Evolutionary conservation across 1,284 basidiomycete species (phyloP).

Genomic region (Cutaneotrichosporon sp.): DNA sequence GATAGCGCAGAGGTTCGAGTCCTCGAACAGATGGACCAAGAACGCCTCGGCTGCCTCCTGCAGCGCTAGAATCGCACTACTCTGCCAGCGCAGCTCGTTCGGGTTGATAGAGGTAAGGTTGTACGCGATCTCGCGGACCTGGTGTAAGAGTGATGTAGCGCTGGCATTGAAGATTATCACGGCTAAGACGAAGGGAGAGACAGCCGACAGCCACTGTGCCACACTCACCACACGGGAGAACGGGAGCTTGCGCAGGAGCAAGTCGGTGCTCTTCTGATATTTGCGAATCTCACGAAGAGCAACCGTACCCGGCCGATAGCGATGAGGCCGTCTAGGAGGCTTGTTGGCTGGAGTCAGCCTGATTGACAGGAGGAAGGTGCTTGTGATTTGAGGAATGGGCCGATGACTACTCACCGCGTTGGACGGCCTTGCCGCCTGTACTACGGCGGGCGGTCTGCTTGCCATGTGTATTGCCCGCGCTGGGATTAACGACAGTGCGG

Average conservation of each 20-base stretch:
- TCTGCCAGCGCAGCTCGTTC: constrained; percentile 78
- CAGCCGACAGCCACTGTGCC: neutral
- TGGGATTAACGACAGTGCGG: constrained; percentile 12
- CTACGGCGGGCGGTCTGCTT: constrained; percentile 40
- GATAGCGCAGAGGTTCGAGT: constrained; percentile 92
- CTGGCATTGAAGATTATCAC: too few species aligned
- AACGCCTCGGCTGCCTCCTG: constrained; percentile 95
- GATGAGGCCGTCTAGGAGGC: constrained; percentile 30
- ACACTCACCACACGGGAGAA: constrained; percentile 80
- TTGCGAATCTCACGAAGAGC: constrained; percentile 86
- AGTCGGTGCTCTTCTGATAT: constrained; percentile 87
- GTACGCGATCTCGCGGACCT: constrained; percentile 88
- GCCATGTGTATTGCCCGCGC: neutral
- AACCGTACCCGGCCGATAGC: constrained; percentile 77
- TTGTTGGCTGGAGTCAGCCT: neutral
- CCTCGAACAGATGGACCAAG: constrained; percentile 89
- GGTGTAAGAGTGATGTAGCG: too few species aligned
- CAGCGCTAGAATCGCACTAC: constrained; percentile 78
- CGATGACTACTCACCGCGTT: neutral
- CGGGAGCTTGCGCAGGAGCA: constrained; percentile 78
- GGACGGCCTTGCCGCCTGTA: constrained; percentile 39
- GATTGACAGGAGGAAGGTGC: neutral
- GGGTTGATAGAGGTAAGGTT: constrained; percentile 76
- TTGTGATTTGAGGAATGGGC: neutral
- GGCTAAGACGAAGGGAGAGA: too few species aligned